Conservation (phyloP, 306 rosid genomes). For the Inga oerstediana region DNA sequence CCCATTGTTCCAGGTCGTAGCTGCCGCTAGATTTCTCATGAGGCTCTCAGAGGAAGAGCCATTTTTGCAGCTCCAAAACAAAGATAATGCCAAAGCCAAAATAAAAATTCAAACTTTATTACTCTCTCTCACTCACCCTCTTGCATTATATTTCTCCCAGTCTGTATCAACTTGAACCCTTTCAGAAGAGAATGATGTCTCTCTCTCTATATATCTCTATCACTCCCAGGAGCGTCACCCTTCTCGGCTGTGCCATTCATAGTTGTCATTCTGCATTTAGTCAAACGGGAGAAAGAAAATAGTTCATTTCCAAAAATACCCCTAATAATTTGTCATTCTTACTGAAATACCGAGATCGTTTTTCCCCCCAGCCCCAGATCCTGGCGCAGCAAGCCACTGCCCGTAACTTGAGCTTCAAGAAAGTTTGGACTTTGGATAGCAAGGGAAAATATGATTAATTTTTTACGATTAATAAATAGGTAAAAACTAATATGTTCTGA, state of each 20-base stretch:
- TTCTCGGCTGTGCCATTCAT: conserved; percentile 22
- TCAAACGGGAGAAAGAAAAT: conserved; percentile 31
- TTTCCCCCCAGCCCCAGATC: not conserved
- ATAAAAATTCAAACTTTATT: not conserved
- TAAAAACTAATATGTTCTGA: not conserved
- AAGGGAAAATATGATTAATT: not conserved
- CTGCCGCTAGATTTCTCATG: conserved; percentile 19
- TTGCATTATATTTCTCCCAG: conserved; percentile 27
- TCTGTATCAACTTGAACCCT: conserved; percentile 33
- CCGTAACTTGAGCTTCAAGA: not conserved
- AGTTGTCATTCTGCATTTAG: conserved; percentile 29
- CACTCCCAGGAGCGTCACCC: not conserved
- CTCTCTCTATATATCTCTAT: not conserved
- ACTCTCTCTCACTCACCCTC: not conserved
- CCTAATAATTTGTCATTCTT: not conserved
- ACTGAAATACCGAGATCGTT: not conserved
- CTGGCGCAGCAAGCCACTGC: not conserved
- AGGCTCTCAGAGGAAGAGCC: conserved; percentile 22
- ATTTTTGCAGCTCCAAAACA: not conserved
- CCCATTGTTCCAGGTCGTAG: conserved; percentile 33
- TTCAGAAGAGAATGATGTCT: conserved; percentile 14
- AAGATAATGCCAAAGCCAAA: not conserved
- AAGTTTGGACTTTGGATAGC: not conserved
- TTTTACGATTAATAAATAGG: not conserved
- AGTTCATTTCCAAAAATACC: not conserved